phyloP scores from a whole-genome alignment of 495 filamentous ascomycete genomes.

The Penicillium cinerascens region DNA sequence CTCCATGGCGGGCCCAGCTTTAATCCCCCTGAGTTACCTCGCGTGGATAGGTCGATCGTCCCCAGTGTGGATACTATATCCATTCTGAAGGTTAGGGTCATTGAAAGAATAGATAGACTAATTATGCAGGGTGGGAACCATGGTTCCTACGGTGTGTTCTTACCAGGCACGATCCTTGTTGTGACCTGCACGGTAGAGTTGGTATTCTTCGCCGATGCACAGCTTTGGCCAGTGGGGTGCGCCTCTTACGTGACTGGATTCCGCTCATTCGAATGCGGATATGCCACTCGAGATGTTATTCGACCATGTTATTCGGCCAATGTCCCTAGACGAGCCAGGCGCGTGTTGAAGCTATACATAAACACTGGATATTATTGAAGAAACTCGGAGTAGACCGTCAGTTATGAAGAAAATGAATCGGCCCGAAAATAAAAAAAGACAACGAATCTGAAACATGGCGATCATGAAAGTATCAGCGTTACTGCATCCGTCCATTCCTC shows the following conservation, averaged over 20 bases:
- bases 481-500: constrained; percentile 24
- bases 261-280: constrained; percentile 7
- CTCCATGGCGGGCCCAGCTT: constrained; percentile 11
- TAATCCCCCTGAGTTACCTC: constrained; percentile 6
- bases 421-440: not conserved
- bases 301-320: too few relatives aligned
- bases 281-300: constrained; percentile 11
- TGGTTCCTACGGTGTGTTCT: constrained; percentile 2
- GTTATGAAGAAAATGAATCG: not conserved
- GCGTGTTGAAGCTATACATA: too few relatives aligned
- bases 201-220: constrained; percentile 5
- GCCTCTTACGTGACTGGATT: constrained; percentile 23
- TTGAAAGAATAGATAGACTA: not conserved
- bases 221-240: constrained; percentile 14
- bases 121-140: not conserved
- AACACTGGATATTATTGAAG: not conserved
- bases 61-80: constrained; percentile 7
- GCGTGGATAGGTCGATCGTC: constrained; percentile 21
- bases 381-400: not conserved
- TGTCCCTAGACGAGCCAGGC: too few relatives aligned
- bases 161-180: constrained; percentile 5
- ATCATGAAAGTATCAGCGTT: constrained; percentile 4
- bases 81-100: too few relatives aligned
- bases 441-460: constrained; percentile 16
- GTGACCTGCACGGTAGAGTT: constrained; percentile 5